Evolutionary conservation across 805 yeast genomes (phyloP).

Genomic region (Sporopachydermia lactativora): DNA sequence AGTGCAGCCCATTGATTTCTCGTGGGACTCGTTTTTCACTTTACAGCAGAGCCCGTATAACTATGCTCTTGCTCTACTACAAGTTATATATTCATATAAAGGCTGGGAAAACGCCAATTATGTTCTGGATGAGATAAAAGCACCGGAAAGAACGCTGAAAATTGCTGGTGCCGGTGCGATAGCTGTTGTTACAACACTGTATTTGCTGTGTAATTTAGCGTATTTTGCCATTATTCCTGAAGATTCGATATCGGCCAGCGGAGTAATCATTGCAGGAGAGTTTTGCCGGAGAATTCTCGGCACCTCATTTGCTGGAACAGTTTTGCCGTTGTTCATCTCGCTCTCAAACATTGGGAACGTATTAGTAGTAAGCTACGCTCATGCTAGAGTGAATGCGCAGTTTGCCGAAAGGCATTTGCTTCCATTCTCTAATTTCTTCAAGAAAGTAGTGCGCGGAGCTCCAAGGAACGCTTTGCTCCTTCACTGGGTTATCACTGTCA

Average conservation of each 20-base stretch:
- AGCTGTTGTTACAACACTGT: constrained; percentile 33
- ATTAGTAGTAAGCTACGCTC: constrained; percentile 49
- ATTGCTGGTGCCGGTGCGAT: constrained; percentile 50
- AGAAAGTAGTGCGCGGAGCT: constrained; percentile 21
- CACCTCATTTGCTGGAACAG: constrained; percentile 30
- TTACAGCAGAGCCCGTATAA: constrained; percentile 33
- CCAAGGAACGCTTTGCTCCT: constrained; percentile 31
- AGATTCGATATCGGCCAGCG: constrained; percentile 29
- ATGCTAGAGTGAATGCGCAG: constrained; percentile 43
- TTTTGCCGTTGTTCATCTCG: constrained; percentile 44
- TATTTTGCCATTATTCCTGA: constrained; percentile 39
- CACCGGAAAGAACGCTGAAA: constrained; percentile 43
- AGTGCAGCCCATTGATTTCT: constrained; percentile 21
- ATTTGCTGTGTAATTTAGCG: constrained; percentile 42
- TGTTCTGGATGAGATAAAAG: constrained; percentile 41
- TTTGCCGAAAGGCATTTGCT: constrained; percentile 34
- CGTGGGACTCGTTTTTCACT: constrained; percentile 21
- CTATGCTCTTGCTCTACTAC: constrained; percentile 39
- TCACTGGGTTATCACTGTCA: constrained; percentile 42
- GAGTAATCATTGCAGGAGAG: constrained; percentile 50
- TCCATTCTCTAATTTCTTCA: constrained; percentile 35
- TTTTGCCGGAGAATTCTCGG: constrained; percentile 47
- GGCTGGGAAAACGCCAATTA: constrained; percentile 64
- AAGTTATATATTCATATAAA: constrained; percentile 48
- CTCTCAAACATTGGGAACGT: constrained; percentile 52